Evolutionary conservation across 768 basidiomycete species (phyloP).

Genomic region (Leccinum fibrillosum): DNA sequence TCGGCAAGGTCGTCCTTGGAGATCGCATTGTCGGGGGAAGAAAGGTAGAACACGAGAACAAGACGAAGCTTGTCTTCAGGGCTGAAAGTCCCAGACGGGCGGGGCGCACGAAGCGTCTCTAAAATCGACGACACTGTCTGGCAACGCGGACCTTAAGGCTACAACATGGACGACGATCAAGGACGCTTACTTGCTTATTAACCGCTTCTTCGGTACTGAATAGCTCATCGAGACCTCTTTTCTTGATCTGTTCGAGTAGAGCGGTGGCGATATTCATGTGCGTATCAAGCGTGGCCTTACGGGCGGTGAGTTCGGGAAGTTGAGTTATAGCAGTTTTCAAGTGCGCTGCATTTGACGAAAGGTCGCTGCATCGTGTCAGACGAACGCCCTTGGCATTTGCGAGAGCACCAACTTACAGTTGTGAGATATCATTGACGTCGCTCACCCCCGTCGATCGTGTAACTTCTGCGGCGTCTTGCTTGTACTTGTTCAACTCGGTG

Average conservation of each 20-base stretch:
- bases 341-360: conserved; percentile 90
- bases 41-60: conserved; percentile 93
- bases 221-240: conserved; percentile 91
- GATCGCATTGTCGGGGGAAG: conserved; percentile 73
- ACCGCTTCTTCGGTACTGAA: conserved; percentile 95
- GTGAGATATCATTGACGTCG: conserved; percentile 92
- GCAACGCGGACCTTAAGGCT: not conserved
- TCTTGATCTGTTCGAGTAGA: conserved; percentile 91
- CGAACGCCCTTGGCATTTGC: not conserved
- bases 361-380: conserved; percentile 49
- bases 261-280: conserved; percentile 99
- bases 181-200: conserved; percentile 64
- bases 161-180: not conserved
- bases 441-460: conserved; percentile 95
- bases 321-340: conserved; percentile 97
- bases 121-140: conserved; percentile 79
- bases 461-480: conserved; percentile 95
- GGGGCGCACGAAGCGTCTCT: conserved; percentile 76
- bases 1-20: conserved; percentile 87
- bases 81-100: conserved; percentile 62
- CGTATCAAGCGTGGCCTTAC: conserved; percentile 94
- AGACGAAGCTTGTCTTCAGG: conserved; percentile 88
- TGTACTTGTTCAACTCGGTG: conserved; percentile 84
- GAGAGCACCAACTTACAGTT: conserved; percentile 59
- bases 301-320: conserved; percentile 91